Evolutionary conservation across 164 flowering plant genomes (phyloP).

Genomic region (Tetrastigma voinierianum): DNA sequence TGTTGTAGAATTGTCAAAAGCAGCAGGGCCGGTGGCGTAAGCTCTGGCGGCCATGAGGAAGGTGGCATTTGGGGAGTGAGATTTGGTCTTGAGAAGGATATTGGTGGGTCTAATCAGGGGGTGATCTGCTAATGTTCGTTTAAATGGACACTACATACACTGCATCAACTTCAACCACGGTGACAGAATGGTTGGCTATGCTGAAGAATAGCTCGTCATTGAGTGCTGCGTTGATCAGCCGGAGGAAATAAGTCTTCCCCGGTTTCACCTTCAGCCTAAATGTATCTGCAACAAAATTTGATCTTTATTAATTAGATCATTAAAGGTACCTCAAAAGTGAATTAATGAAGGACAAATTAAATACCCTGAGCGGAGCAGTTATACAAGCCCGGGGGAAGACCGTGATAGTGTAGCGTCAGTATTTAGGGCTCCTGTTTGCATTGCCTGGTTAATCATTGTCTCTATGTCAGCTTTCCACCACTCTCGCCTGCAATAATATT

Average conservation of each 20-base stretch:
- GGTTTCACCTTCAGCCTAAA: constrained; percentile 69
- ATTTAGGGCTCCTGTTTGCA: constrained; percentile 24
- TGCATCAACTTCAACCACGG: constrained; percentile 70
- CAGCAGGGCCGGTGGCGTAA: constrained; percentile 51
- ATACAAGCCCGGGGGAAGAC: constrained; percentile 65
- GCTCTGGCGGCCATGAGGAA: constrained; percentile 68
- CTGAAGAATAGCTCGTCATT: constrained; percentile 80
- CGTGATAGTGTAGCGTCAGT: constrained; percentile 79
- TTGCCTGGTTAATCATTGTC: constrained; percentile 19
- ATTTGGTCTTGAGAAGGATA: constrained; percentile 61
- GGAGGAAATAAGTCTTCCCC: constrained; percentile 68
- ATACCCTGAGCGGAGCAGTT: constrained; percentile 72
- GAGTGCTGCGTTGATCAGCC: constrained; percentile 78
- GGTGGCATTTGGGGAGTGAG: constrained; percentile 38
- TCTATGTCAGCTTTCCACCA: constrained; percentile 36
- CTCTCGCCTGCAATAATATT: constrained; percentile 24
- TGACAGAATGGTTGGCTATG: constrained; percentile 68
- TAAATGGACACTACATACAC: constrained; percentile 67
- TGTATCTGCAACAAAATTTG: constrained; percentile 41
- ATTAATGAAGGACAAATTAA: too few species aligned
- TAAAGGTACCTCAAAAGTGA: background rate
- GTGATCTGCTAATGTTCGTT: constrained; percentile 55
- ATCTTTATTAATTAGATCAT: too few species aligned
- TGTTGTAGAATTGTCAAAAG: constrained; percentile 67
- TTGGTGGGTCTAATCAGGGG: constrained; percentile 81